These are phyloP conservation scores for Piper betle DNA, from an alignment of 164 flowering plant species.

Conservation along the genomic window DNA sequence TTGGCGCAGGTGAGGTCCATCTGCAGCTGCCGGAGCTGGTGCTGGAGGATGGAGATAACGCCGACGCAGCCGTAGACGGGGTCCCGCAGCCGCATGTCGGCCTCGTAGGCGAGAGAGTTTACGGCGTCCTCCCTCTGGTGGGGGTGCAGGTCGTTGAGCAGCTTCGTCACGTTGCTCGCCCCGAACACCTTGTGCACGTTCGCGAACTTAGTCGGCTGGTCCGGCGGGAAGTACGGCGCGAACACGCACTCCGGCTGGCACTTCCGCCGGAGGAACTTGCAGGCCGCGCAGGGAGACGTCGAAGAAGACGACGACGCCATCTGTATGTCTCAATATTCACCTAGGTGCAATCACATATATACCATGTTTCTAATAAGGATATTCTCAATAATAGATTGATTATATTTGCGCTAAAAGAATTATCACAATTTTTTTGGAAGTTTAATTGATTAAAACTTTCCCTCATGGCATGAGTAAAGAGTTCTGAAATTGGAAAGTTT, in stretches of 20 bases:
- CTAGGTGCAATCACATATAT: neutral
- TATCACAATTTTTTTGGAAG: too few species aligned
- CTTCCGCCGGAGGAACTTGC: constrained; percentile 74
- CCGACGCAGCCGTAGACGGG: constrained; percentile 95
- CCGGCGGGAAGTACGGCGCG: constrained; percentile 90
- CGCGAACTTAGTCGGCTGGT: constrained; percentile 79
- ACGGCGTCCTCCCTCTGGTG: constrained; percentile 86
- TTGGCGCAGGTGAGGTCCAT: constrained; percentile 70
- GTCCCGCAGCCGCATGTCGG: constrained; percentile 80
- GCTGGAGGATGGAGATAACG: constrained; percentile 73
- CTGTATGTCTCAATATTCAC: neutral
- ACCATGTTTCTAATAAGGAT: neutral
- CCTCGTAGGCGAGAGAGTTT: constrained; percentile 79
- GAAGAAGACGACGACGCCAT: constrained; percentile 35
- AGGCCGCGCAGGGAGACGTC: constrained; percentile 78
- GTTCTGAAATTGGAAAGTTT: too few species aligned
- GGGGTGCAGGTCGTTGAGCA: constrained; percentile 74
- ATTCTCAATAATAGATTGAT: too few species aligned
- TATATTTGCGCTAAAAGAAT: neutral
- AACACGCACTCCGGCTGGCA: constrained; percentile 85
- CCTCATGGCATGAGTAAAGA: too few species aligned
- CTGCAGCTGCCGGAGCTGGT: constrained; percentile 74
- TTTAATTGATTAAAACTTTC: too few species aligned
- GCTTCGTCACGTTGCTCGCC: constrained; percentile 79
- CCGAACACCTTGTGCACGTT: constrained; percentile 88